Conservation (phyloP, 2,329 filamentous ascomycete genomes). For the Diaporthe citri region DNA sequence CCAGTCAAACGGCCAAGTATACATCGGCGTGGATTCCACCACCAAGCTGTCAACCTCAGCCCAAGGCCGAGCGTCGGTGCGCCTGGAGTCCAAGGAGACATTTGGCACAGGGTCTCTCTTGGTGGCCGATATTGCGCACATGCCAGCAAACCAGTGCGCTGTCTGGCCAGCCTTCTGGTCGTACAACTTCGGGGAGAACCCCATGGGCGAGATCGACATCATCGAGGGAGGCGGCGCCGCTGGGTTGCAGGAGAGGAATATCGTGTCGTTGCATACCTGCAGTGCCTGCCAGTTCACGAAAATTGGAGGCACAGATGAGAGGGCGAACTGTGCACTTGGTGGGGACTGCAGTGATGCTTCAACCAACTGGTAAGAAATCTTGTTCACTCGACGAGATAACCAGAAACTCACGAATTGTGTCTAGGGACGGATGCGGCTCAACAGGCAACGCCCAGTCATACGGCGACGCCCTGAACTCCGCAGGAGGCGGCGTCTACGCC, state of each 20-base stretch:
- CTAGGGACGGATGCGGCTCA: constrained; percentile 43
- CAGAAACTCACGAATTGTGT: neutral
- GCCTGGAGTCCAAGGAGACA: constrained; percentile 58
- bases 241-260: constrained; percentile 59
- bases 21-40: constrained; percentile 59
- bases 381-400: rapidly evolving
- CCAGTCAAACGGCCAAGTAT: constrained; percentile 48
- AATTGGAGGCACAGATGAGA: constrained; percentile 40
- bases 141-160: constrained; percentile 61
- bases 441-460: constrained; percentile 47
- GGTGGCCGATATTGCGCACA: constrained; percentile 61
- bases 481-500: constrained; percentile 57
- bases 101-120: constrained; percentile 60
- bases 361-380: constrained; percentile 40
- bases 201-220: constrained; percentile 66
- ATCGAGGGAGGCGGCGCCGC: constrained; percentile 53
- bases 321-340: constrained; percentile 42
- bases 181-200: constrained; percentile 57
- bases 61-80: constrained; percentile 55
- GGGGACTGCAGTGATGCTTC: constrained; percentile 38
- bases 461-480: constrained; percentile 64
- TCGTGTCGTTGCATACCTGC: constrained; percentile 62
- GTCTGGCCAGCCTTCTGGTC: constrained; percentile 62
- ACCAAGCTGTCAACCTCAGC: constrained; percentile 51
- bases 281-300: constrained; percentile 56